Base-by-base conservation (phyloP, 2,329 filamentous ascomycete species). In the Zymoseptoria pseudotritici region DNA sequence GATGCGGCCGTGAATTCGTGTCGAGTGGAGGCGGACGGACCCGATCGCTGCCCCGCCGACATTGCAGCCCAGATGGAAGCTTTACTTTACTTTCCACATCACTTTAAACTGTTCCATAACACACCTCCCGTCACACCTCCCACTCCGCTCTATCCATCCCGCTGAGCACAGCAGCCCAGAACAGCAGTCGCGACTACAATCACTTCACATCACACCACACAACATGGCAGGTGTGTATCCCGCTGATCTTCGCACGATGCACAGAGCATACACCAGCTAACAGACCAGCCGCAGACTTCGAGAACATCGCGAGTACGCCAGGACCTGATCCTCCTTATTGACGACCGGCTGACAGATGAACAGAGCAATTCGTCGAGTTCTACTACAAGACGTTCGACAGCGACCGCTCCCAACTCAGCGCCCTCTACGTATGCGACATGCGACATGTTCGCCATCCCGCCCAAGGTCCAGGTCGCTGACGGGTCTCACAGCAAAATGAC, bases 371-470 rank as follows among this genome's bases (percentile, higher is more conserved):
- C 78, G 87, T 93, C 67, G 74, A 86, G 62, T 93, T 88, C 82
- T 97, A 97, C 85, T 97, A 96, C 83, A 81, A 87, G 71, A 87
- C 86, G 61, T 96, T 97, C 78, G 91, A 96, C 75, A 65, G 72
- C 63, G 82, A 92, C 77, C 87, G 91, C 71, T 77, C 77, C 58
- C 70, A 74, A 56, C 83, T 97, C 51, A 77, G 76, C 13, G 72
- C 78, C 63, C 90, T 97, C 79, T 97, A 97, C 81, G 93, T 96
- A 84, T 26, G 52, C 22, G 21, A 26, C 52, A 9, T 29, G 11
- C 22, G 21, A 26, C 52, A 9, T 29, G 4, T 31, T 24, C 52
- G 22, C 22, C 7, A 24, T 22, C 22, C 73, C 89, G 49, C 52
- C 24, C 2, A 60, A 49, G 17, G 36, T 31, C 51, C 24, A 55